A percentile compares a stretch with the other conserved stretches of the same genome.
phyloP scores from a whole-genome alignment of 2,329 filamentous ascomycete genomes.

The Curvularia eragrostidis region DNA sequence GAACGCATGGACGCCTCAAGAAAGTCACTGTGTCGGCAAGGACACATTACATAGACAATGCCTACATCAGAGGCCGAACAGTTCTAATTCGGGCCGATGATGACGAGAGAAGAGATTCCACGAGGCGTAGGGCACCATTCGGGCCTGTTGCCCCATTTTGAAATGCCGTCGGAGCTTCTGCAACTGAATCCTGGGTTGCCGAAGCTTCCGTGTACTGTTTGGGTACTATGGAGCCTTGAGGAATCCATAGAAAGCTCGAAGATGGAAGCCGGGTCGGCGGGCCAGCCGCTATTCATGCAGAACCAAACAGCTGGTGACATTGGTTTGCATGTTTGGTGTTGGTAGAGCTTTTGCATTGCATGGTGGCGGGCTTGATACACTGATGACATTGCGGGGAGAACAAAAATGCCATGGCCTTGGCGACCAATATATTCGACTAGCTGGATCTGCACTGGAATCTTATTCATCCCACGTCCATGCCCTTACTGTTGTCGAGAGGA shows the following conservation, averaged over 20 bases:
- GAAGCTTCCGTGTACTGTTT: background rate
- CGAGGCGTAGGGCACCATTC: background rate
- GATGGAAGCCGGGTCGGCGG: conserved; percentile 11
- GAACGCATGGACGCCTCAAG: background rate
- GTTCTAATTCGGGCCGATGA: background rate
- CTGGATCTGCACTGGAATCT: background rate
- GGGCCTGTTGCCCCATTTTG: conserved; percentile 1
- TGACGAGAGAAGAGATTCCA: background rate
- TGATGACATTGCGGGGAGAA: too few relatives aligned
- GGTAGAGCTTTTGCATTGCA: background rate
- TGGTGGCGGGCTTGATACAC: background rate
- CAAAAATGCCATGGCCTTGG: background rate
- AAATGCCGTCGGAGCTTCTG: background rate
- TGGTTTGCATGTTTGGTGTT: background rate
- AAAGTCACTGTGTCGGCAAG: background rate
- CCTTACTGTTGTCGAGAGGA: background rate
- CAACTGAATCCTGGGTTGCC: background rate
- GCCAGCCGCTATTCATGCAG: background rate
- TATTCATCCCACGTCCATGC: conserved; percentile 1
- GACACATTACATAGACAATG: background rate
- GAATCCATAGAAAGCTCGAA: conserved; percentile 2
- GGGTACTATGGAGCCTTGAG: background rate
- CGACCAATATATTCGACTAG: background rate
- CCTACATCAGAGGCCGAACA: background rate
- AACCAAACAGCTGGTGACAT: conserved; percentile 8